Conservation (phyloP, 2,329 filamentous ascomycete species). For the Ascochyta lentis region DNA sequence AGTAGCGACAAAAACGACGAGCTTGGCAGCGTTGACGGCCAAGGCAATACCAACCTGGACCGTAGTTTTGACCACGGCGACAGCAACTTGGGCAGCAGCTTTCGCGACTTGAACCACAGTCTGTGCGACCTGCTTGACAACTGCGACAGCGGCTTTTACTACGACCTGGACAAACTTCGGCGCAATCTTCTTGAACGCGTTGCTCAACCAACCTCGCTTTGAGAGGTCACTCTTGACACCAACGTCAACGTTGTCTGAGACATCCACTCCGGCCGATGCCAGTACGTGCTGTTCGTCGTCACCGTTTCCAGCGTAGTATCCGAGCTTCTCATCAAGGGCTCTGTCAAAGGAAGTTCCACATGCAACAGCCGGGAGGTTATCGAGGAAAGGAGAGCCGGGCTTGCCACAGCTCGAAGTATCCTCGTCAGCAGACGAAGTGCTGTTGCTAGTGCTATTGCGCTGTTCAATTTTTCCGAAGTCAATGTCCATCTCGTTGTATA, state of each 20-base stretch:
- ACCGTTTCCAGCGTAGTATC: constrained; percentile 9
- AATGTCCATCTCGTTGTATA: constrained; percentile 16
- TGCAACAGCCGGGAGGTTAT: constrained; percentile 12
- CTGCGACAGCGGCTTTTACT: constrained; percentile 1
- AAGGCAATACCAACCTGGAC: constrained; percentile 8
- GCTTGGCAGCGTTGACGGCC: constrained; percentile 6
- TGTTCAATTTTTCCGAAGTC: constrained; percentile 15
- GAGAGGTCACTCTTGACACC: constrained; percentile 2
- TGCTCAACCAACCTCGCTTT: constrained; percentile 12
- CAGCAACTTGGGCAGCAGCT: constrained; percentile 8
- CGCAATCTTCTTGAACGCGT: not conserved
- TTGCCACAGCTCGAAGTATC: constrained; percentile 10
- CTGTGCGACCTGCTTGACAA: not conserved
- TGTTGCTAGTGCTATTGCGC: constrained; percentile 8
- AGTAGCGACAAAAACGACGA: constrained; percentile 4
- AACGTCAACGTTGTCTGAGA: constrained; percentile 1
- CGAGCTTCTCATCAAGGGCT: constrained; percentile 8
- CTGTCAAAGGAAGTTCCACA: constrained; percentile 13
- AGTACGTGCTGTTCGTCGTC: constrained; percentile 12
- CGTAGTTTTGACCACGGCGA: constrained; percentile 10
- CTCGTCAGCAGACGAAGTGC: not conserved
- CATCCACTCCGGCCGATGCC: constrained; percentile 2
- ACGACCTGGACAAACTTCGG: constrained; percentile 3
- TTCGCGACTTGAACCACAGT: constrained; percentile 8
- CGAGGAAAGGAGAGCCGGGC: constrained; percentile 10